Evolutionary conservation across 2,329 filamentous ascomycete genomes (phyloP).

Genomic region (Thelonectria blattea): DNA sequence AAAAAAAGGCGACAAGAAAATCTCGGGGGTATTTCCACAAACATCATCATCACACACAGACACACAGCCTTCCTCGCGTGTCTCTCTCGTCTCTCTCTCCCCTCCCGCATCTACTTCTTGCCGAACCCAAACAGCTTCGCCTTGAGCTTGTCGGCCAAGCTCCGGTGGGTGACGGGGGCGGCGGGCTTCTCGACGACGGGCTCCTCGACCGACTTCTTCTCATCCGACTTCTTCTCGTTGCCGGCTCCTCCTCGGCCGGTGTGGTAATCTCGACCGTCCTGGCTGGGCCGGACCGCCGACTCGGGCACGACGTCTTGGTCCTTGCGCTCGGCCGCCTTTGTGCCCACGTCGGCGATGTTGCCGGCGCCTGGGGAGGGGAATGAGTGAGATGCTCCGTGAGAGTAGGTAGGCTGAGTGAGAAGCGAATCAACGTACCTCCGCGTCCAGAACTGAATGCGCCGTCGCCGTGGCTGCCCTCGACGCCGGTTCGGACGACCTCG

Average conservation of each 20-base stretch:
- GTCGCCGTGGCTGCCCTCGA: conserved; percentile 61
- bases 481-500: conserved; percentile 63
- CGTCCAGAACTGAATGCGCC: conserved; percentile 65
- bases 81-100: neutral
- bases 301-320: conserved; percentile 62
- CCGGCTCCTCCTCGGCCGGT: conserved; percentile 66
- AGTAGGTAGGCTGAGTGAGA: too few species aligned
- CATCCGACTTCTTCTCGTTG: conserved; percentile 54
- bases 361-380: too few species aligned
- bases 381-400: too few species aligned
- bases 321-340: conserved; percentile 46
- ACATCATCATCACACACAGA: conserved; percentile 26
- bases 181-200: conserved; percentile 37
- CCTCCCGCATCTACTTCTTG: conserved; percentile 48
- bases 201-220: conserved; percentile 40
- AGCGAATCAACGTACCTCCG: conserved; percentile 53
- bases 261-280: conserved; percentile 59
- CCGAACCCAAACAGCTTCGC: conserved; percentile 57
- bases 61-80: too few species aligned
- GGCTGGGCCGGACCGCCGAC: conserved; percentile 55
- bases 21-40: conserved; percentile 38
- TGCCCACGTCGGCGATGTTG: conserved; percentile 61
- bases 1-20: conserved; percentile 25
- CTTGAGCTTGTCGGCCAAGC: conserved; percentile 65
- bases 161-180: conserved; percentile 40